Conservation (phyloP, 257 asterid species). For the Mitragyna speciosa region DNA sequence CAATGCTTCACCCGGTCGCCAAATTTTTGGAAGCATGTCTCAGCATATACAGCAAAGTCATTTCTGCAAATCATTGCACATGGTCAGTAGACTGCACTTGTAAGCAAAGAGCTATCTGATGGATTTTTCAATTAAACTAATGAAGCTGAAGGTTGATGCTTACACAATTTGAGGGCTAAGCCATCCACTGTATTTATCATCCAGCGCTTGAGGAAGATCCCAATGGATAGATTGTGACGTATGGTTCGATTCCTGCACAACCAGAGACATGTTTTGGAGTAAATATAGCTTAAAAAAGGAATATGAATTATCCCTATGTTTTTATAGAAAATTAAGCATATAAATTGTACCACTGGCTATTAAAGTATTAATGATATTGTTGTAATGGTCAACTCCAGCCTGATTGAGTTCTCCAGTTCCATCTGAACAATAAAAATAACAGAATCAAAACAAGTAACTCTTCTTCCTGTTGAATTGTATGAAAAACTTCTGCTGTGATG, state of each 20-base stretch:
- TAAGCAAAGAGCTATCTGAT: neutral
- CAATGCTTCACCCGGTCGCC: constrained; percentile 91
- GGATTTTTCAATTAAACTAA: neutral
- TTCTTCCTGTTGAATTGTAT: neutral
- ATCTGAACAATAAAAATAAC: constrained; percentile 34
- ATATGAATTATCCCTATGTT: neutral
- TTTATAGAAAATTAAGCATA: neutral
- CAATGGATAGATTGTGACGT: constrained; percentile 84
- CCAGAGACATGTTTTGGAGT: neutral
- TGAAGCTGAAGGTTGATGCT: neutral
- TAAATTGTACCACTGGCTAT: constrained; percentile 53
- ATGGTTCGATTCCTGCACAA: constrained; percentile 72
- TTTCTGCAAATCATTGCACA: constrained; percentile 35
- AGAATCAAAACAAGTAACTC: neutral
- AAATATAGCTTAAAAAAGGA: neutral
- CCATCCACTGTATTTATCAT: constrained; percentile 75
- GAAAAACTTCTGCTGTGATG: too few relatives aligned
- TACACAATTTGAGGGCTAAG: constrained; percentile 67
- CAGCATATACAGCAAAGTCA: constrained; percentile 70
- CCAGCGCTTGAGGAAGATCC: constrained; percentile 88
- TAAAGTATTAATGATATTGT: constrained; percentile 67
- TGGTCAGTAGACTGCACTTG: neutral
- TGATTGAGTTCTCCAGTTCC: constrained; percentile 78
- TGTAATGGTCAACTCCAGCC: constrained; percentile 88
- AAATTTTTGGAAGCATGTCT: constrained; percentile 72